phyloP scores from a whole-genome alignment of 495 filamentous ascomycete genomes.

The Thermochaetoides thermophila region DNA sequence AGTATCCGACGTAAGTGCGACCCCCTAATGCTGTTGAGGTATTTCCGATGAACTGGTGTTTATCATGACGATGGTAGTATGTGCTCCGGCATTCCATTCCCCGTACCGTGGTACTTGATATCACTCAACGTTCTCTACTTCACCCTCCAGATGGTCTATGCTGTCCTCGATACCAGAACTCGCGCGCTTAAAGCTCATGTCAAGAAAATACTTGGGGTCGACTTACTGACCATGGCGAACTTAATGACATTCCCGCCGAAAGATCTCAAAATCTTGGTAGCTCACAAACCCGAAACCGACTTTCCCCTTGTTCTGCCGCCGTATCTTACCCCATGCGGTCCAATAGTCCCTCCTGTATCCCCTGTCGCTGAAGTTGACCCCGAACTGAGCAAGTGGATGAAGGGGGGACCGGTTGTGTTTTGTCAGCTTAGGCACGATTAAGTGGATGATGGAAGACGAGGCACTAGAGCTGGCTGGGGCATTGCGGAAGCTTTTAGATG shows the following conservation, averaged over 20 bases:
- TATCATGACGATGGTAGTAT: too few species aligned
- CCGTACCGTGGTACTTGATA: constrained; percentile 17
- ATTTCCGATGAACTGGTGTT: too few species aligned
- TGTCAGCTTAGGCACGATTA: constrained; percentile 22
- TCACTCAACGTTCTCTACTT: constrained; percentile 28
- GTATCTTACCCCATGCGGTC: constrained; percentile 32
- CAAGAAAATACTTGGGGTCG: not conserved
- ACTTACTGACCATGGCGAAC: not conserved
- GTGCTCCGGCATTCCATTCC: constrained; percentile 2
- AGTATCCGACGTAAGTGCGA: constrained; percentile 24
- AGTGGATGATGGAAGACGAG: not conserved
- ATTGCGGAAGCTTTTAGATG: constrained; percentile 7
- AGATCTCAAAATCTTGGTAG: constrained; percentile 11
- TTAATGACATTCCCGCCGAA: not conserved
- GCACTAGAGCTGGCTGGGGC: constrained; percentile 17
- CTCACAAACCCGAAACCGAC: constrained; percentile 15
- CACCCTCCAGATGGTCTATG: not conserved
- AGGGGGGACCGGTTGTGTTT: constrained; percentile 19
- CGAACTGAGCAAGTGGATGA: constrained; percentile 21
- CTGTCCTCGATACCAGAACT: not conserved
- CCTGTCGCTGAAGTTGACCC: constrained; percentile 17
- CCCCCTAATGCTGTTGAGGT: too few species aligned
- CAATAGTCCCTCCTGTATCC: constrained; percentile 26
- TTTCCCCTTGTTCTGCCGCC: constrained; percentile 18
- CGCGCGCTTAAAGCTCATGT: not conserved